phyloP scores from a whole-genome alignment of 179 eudicot species.

The Kewa caespitosa region DNA sequence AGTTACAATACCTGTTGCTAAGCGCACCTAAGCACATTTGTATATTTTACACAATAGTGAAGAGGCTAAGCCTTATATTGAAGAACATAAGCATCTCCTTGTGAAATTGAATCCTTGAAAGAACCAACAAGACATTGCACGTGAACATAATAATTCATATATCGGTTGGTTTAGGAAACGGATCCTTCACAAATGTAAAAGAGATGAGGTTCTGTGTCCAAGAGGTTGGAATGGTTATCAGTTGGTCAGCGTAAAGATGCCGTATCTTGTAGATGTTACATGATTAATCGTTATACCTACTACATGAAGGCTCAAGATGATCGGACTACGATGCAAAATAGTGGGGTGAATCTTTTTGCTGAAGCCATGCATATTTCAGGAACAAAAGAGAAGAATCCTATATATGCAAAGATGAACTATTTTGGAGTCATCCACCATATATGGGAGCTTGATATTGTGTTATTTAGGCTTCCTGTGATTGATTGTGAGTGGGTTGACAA shows the following conservation, averaged over 20 bases:
- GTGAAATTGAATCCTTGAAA: not conserved
- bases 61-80: not conserved
- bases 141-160: slow-evolving; percentile 6
- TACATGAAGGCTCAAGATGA: slow-evolving; percentile 15
- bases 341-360: slow-evolving; percentile 1
- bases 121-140: not conserved
- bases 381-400: slow-evolving; percentile 8
- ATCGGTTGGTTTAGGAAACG: not conserved
- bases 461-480: not conserved
- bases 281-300: slow-evolving; percentile 12
- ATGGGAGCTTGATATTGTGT: not conserved
- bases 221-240: not conserved
- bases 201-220: not conserved
- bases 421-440: slow-evolving; percentile 8
- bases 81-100: not conserved
- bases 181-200: not conserved
- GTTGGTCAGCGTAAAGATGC: not conserved
- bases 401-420: not conserved
- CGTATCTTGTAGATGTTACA: not conserved
- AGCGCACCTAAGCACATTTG: not conserved
- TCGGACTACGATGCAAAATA: slow-evolving; percentile 19
- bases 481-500: slow-evolving; percentile 18
- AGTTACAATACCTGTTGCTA: not conserved
- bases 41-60: not conserved
- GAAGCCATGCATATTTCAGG: slow-evolving; percentile 10